Evolutionary conservation across 306 rosid species (phyloP).

Genomic region (Gastrolobium villosum): DNA sequence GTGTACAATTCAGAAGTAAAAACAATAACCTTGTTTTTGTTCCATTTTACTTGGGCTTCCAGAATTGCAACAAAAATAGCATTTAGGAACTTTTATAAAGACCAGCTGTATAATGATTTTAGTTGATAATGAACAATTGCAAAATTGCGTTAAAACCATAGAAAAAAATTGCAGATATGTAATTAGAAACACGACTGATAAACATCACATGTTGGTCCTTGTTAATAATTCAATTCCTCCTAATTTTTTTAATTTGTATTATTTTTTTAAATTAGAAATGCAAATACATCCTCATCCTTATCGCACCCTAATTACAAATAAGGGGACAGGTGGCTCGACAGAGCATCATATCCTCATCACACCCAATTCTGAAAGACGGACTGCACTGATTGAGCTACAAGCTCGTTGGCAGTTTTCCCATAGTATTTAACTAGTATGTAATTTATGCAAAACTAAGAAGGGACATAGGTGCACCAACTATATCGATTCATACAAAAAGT

Average conservation of each 20-base stretch:
- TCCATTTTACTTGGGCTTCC: neutral
- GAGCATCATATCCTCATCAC: no score
- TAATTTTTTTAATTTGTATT: neutral
- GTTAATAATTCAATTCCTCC: neutral
- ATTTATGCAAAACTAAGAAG: neutral
- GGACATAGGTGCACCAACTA: neutral
- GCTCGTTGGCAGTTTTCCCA: slow-evolving; percentile 17
- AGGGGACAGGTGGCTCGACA: no score
- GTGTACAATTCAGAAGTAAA: no score
- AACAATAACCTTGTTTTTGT: no score
- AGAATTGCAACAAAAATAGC: neutral
- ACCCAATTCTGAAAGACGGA: no score
- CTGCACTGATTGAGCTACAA: neutral
- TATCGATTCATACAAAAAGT: slow-evolving; percentile 24
- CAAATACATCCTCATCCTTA: neutral
- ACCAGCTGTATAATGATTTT: neutral
- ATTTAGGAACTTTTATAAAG: neutral
- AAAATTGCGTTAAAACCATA: neutral
- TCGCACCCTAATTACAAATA: no score
- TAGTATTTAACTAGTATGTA: slow-evolving; percentile 1
- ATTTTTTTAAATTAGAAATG: neutral
- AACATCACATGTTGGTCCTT: neutral
- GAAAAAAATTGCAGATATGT: neutral
- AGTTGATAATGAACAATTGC: no score
- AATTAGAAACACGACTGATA: neutral